Evolutionary conservation across 805 yeast species (phyloP).

Genomic region (Spathaspora hagerdaliae): DNA sequence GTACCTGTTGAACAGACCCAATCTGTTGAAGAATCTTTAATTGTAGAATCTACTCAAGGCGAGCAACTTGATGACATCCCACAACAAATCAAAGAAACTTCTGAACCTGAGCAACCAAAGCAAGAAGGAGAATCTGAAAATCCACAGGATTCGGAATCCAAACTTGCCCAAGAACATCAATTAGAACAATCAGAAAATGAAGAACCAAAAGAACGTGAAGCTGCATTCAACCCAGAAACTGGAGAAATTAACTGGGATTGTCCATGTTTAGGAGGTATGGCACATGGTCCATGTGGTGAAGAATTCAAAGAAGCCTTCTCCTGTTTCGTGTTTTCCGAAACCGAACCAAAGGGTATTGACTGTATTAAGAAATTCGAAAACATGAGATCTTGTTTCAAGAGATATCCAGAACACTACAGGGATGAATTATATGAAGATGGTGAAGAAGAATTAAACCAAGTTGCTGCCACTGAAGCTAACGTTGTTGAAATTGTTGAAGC

Average conservation of each 20-base stretch:
- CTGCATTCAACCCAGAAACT: slow-evolving; percentile 92
- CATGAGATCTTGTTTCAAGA: slow-evolving; percentile 94
- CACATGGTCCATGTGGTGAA: slow-evolving; percentile 93
- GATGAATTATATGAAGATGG: slow-evolving; percentile 86
- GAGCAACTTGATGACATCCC: background rate
- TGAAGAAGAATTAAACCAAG: slow-evolving; percentile 24
- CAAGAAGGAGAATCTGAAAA: slow-evolving; percentile 7
- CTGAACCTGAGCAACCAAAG: slow-evolving; percentile 1
- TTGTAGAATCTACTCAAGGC: slow-evolving; percentile 2
- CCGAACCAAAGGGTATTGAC: slow-evolving; percentile 95
- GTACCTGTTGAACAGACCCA: slow-evolving; percentile 2
- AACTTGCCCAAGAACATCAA: background rate
- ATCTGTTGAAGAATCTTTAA: slow-evolving; percentile 3
- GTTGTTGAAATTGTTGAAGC: slow-evolving; percentile 9
- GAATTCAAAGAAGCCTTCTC: slow-evolving; percentile 69
- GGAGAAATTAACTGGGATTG: slow-evolving; percentile 99
- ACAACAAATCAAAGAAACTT: background rate
- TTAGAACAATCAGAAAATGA: background rate
- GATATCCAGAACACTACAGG: slow-evolving; percentile 87
- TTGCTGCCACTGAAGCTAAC: slow-evolving; percentile 12
- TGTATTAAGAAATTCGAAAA: slow-evolving; percentile 85
- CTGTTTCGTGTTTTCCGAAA: slow-evolving; percentile 89
- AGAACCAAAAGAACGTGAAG: slow-evolving; percentile 19
- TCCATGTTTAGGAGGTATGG: slow-evolving; percentile 99
- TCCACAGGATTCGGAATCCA: background rate